These are phyloP conservation scores for Mycena epipterygia DNA, from an alignment of 768 basidiomycete species.

Conservation along the genomic window DNA sequence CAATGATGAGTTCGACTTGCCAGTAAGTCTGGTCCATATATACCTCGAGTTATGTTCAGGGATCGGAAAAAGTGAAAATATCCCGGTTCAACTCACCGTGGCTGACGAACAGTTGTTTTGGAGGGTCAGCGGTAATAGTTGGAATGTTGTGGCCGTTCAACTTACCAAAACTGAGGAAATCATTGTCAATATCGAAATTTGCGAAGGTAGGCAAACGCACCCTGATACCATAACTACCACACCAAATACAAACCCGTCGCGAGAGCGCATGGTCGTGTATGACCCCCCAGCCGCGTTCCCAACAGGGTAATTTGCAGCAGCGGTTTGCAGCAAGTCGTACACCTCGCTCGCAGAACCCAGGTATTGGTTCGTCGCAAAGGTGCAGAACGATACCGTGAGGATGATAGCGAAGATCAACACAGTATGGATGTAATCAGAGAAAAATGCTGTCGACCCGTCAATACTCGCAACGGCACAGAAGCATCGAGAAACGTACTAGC, in stretches of 20 bases:
- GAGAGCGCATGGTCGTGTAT: conserved; percentile 38
- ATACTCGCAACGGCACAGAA: not conserved
- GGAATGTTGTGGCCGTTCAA: not conserved
- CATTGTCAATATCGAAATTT: not conserved
- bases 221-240: conserved; percentile 42
- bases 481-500: conserved; percentile 23
- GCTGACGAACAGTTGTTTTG: not conserved
- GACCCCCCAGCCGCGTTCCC: conserved; percentile 34
- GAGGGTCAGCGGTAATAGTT: not conserved
- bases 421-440: conserved; percentile 45
- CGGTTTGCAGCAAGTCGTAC: conserved; percentile 35
- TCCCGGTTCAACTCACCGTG: not conserved
- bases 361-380: conserved; percentile 27
- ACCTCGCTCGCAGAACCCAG: conserved; percentile 31
- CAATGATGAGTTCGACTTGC: not conserved
- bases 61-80: not conserved
- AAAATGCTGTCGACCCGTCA: too few relatives aligned
- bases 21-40: conserved; percentile 42
- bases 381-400: conserved; percentile 40
- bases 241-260: conserved; percentile 44
- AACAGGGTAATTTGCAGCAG: conserved; percentile 35
- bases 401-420: conserved; percentile 48
- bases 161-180: conserved; percentile 16
- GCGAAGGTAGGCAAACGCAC: conserved; percentile 11
- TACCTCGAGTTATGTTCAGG: conserved; percentile 9